Percentiles rank a stretch among this genome's conserved stretches.
These are phyloP conservation scores for Kwoniella dejecticola DNA, from an alignment of 768 basidiomycete genomes.

Conservation along the genomic window DNA sequence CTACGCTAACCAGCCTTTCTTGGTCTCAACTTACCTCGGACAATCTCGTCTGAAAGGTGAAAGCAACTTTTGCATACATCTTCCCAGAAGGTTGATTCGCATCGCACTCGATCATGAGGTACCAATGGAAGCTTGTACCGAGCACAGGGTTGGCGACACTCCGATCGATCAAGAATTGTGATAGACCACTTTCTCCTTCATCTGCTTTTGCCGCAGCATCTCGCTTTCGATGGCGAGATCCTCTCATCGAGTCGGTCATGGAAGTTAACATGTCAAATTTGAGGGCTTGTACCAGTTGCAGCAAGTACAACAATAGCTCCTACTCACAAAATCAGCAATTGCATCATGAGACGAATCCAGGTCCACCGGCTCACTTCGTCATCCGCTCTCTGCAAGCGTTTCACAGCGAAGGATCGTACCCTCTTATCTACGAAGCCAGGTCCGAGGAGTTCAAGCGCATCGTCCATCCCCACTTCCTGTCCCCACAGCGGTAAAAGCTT, in stretches of 20 bases:
- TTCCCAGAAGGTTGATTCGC: conserved; percentile 76
- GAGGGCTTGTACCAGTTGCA: conserved; percentile 95
- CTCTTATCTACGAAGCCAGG: conserved; percentile 70
- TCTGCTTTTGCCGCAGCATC: conserved; percentile 59
- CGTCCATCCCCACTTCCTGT: conserved; percentile 93
- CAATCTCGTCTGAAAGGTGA: conserved; percentile 84
- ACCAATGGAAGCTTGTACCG: conserved; percentile 94
- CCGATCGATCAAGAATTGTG: conserved; percentile 85
- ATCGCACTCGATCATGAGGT: conserved; percentile 89
- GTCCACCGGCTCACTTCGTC: conserved; percentile 75
- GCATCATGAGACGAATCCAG: not conserved
- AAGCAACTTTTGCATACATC: conserved; percentile 90
- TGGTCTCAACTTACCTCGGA: conserved; percentile 64
- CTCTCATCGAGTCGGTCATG: conserved; percentile 3
- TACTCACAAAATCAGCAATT: conserved; percentile 51
- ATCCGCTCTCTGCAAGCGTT: conserved; percentile 83
- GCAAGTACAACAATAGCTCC: conserved; percentile 88
- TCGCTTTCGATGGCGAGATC: conserved; percentile 15
- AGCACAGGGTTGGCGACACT: conserved; percentile 80
- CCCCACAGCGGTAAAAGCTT: conserved; percentile 88
- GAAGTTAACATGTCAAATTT: conserved; percentile 83
- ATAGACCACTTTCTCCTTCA: conserved; percentile 87
- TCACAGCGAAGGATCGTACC: conserved; percentile 91
- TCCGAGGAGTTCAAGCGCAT: conserved; percentile 90
- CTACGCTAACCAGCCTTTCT: not conserved